Base-by-base conservation (phyloP, 176 grass and related monocot genomes). In the Saccharum officinarum region DNA sequence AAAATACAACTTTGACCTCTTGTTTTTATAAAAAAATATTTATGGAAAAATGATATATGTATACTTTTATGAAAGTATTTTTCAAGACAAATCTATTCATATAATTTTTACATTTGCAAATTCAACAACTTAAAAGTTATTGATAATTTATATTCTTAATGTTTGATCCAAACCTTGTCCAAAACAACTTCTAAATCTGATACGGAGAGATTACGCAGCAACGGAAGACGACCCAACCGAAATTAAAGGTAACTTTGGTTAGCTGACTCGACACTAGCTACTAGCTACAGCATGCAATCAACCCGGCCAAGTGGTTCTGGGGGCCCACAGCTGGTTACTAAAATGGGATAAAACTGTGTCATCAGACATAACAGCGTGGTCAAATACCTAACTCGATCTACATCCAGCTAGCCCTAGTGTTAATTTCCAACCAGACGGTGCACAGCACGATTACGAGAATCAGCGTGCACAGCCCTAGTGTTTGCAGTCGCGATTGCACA, bases 341-440 rank as follows among this genome's bases (percentile, higher is more conserved):
- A 39, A 72, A 8, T 71, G 12, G 16, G 7, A 49, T 44, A 26
- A 59, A 71, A 37, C 52, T 20, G 20, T 20, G 52, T 76, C 18
- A 77, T 46, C 33, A 87, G 71, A 69, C 25, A 45, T 61, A 16
- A 57, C 47, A 76, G 14, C 47, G 46, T 62, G 71, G 25, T 76
- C 79, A 76, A 87, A 82, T 77, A 67, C 79, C 37, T 7, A 82
- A 74, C 26, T 75, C 14, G 54, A n/a, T 62, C n/a, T 20, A 63
- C 34, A 61, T 3, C 76, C 15, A 60, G 14, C 50, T 20, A 55
- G 38, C 36, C 15, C 71, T 57, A 64, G 31, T 66, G 52, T 8
- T 55, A 9, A n/a, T 69, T 59, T 78, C 33, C 66, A 14, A 79
- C 68, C 73, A 79, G 74, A 86, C 20, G 82, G 47, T 4, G 74